A percentile compares a stretch with the other conserved stretches of the same genome.
These are phyloP conservation scores for Guadua angustifolia DNA, from an alignment of 176 grass and related monocot species.

Conservation along the genomic window DNA sequence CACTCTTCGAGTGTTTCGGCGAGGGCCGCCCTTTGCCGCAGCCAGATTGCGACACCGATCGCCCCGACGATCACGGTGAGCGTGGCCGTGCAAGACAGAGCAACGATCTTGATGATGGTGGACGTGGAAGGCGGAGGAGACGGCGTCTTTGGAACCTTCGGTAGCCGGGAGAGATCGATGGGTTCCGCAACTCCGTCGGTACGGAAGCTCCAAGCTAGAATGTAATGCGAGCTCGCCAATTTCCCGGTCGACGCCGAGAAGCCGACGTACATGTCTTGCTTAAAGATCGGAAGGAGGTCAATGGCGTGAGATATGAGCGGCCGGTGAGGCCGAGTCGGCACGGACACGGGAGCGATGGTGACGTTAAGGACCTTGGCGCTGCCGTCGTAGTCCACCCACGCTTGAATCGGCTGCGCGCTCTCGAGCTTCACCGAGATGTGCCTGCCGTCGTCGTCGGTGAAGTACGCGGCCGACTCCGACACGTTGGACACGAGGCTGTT, in stretches of 20 bases:
- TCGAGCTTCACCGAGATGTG: conserved; percentile 24
- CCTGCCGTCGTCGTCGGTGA: background rate
- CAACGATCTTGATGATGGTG: conserved; percentile 14
- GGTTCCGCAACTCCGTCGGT: conserved; percentile 25
- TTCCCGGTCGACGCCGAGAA: conserved; percentile 49
- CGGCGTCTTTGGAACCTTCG: conserved; percentile 22
- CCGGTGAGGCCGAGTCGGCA: conserved; percentile 16
- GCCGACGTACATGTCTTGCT: conserved; percentile 51
- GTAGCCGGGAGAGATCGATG: conserved; percentile 43
- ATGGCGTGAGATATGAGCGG: conserved; percentile 44
- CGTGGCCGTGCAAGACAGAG: conserved; percentile 20
- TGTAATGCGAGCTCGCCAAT: conserved; percentile 49
- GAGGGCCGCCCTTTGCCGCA: conserved; percentile 36
- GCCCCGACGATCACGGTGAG: conserved; percentile 5
- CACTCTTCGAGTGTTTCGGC: conserved; percentile 53
- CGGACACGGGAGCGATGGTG: conserved; percentile 41
- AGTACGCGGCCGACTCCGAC: conserved; percentile 34
- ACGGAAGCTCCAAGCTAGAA: conserved; percentile 57
- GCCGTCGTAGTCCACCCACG: conserved; percentile 54
- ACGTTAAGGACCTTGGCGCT: conserved; percentile 35
- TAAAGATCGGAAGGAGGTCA: conserved; percentile 38
- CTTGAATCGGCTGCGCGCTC: conserved; percentile 49
- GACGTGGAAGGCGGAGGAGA: background rate
- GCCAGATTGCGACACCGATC: conserved; percentile 19
- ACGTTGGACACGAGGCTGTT: conserved; percentile 51